These are phyloP conservation scores for Neocatenulostroma microsporum DNA, from an alignment of 2,329 filamentous ascomycete species.

Conservation along the genomic window DNA sequence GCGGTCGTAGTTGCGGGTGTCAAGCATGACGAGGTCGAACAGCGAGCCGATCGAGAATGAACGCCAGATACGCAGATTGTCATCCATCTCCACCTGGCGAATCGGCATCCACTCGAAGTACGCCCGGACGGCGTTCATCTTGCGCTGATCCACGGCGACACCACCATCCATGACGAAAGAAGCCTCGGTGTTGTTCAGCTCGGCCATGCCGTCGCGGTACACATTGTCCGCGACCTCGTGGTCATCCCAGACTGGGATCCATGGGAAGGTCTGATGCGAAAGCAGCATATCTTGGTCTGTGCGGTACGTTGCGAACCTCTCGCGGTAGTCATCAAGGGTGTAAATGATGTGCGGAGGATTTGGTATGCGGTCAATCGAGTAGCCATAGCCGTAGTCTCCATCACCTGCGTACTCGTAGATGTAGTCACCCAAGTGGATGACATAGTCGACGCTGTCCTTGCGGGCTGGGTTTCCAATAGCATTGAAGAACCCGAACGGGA, in stretches of 20 bases:
- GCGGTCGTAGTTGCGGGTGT: conserved; percentile 62
- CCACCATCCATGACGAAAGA: conserved; percentile 52
- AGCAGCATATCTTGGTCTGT: conserved; percentile 54
- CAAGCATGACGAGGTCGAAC: conserved; percentile 60
- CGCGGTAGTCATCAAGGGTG: conserved; percentile 53
- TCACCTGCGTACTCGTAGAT: conserved; percentile 54
- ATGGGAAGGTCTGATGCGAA: conserved; percentile 51
- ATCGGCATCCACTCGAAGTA: conserved; percentile 58
- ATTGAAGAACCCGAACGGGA: conserved; percentile 36
- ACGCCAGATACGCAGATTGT: conserved; percentile 62
- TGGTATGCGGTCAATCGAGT: conserved; percentile 46
- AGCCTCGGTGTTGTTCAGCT: conserved; percentile 58
- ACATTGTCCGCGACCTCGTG: conserved; percentile 56
- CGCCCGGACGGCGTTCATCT: conserved; percentile 64
- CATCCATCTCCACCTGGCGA: conserved; percentile 59
- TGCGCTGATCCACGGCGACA: conserved; percentile 63
- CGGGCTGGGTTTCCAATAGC: conserved; percentile 32
- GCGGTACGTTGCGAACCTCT: conserved; percentile 50
- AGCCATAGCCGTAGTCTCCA: conserved; percentile 40
- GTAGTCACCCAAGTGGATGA: conserved; percentile 46
- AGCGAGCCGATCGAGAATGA: conserved; percentile 58
- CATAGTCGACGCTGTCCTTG: conserved; percentile 42
- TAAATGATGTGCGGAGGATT: conserved; percentile 46
- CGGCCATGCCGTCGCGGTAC: conserved; percentile 54
- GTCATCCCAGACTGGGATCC: conserved; percentile 60